These are phyloP conservation scores for Ceratobasidium sp. DNA, from an alignment of 1,284 basidiomycete species.

Conservation along the genomic window DNA sequence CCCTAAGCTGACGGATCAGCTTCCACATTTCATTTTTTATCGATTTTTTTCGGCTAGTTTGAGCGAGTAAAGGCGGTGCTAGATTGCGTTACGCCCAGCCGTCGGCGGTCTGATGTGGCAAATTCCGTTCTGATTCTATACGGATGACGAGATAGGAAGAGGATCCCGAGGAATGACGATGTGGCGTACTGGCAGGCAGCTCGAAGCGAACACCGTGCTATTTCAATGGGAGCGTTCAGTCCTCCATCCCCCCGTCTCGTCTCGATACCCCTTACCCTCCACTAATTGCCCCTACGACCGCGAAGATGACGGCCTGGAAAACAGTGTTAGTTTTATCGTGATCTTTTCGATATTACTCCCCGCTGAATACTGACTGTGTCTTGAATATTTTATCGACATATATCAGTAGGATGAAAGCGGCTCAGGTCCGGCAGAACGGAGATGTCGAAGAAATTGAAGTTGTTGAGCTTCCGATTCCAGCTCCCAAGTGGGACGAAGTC, in stretches of 20 bases:
- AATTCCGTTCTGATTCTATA: not conserved
- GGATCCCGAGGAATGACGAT: not conserved
- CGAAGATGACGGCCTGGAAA: conserved; percentile 13
- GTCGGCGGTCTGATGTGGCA: not conserved
- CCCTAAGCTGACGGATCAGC: too few relatives aligned
- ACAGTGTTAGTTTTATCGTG: not conserved
- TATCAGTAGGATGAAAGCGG: conserved; percentile 61
- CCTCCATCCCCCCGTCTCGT: not conserved
- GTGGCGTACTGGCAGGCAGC: not conserved
- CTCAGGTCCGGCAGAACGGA: conserved; percentile 69
- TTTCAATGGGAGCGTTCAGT: too few relatives aligned
- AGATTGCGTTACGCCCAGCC: not conserved
- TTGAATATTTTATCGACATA: too few relatives aligned
- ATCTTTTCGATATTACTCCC: too few relatives aligned
- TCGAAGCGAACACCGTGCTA: not conserved
- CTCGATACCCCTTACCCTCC: not conserved
- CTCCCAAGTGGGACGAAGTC: conserved; percentile 75
- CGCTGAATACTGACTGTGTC: too few relatives aligned
- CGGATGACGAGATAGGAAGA: not conserved
- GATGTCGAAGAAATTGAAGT: conserved; percentile 85
- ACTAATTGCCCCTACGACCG: not conserved
- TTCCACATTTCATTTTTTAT: not conserved
- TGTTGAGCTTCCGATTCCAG: conserved; percentile 71
- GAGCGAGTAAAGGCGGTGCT: conserved; percentile 5
- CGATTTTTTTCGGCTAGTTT: not conserved